Conservation (phyloP, 164 flowering plant genomes). For the Hamamelis virginiana region DNA sequence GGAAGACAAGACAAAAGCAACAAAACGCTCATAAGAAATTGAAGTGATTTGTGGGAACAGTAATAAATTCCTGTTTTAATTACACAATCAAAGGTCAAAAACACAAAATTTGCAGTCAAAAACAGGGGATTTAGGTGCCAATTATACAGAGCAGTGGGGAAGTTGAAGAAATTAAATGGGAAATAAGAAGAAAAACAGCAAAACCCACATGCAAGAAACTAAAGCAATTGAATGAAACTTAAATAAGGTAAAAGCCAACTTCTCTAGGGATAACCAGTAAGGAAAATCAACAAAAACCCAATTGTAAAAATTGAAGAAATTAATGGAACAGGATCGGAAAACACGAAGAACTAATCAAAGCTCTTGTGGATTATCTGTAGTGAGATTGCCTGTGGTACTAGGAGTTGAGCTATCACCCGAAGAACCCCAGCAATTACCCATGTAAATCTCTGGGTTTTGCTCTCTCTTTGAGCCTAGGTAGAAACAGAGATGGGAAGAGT, state of each 20-base stretch:
- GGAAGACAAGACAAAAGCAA: background rate
- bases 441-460: constrained; percentile 10
- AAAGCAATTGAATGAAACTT: background rate
- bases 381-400: constrained; percentile 23
- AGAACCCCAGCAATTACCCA: constrained; percentile 43
- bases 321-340: background rate
- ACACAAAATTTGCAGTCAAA: background rate
- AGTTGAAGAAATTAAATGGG: no score
- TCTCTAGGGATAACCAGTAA: no score
- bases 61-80: background rate
- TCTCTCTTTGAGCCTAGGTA: background rate
- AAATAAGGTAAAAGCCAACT: background rate
- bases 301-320: no score
- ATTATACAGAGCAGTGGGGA: background rate
- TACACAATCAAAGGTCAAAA: background rate
- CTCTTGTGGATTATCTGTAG: constrained; percentile 22
- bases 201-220: no score
- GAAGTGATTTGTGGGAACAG: background rate
- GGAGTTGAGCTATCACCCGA: constrained; percentile 18
- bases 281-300: no score
- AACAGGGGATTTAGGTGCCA: background rate
- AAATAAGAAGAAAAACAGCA: no score
- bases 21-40: constrained; percentile 10
- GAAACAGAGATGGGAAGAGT: background rate
- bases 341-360: background rate